Evolutionary conservation across 2,329 filamentous ascomycete genomes (phyloP), one percentile per base, ranked within the genome.

Genomic region (Chaetomiaceae sp.): DNA sequence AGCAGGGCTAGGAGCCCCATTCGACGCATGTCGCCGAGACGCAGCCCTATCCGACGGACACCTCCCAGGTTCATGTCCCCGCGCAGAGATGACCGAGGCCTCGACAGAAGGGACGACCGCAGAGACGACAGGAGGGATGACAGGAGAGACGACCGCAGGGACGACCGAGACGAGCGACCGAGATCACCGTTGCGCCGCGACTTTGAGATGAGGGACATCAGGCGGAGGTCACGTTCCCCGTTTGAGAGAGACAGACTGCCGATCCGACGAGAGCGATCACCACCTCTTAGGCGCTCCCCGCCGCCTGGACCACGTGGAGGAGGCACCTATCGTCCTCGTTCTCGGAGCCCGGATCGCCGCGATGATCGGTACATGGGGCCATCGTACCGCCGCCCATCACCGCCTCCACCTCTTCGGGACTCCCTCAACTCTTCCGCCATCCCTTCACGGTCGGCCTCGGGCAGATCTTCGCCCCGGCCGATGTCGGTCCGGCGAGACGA

Each of bases 211-310:
- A 68, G 70, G 54, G 70, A 69, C 52, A 55, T 57, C 19, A 58
- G 61, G 62, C 72, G 76, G 55, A 70, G 78, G 58, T 82, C 79
- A 20, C 72, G 79, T 42, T 81, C 78, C 30, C 78, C 78, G 1
- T 73, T 71, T 51, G 70, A 70, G 34, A 68, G 75, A 61, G 76
- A 79, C 53, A 72, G 70, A 37, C 55, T 67, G 23, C 38, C 43
- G 17, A 33, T 46, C 8, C 70, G 68, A 31, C 63, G 66, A 9
- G 63, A 66, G 30, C 60, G 69, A n/a, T 67, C 68, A 13, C 63
- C 67, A 6, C 56, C 63, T n/a, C n/a, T n/a, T 20, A 58, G 72
- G 50, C 66, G 72, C 42, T 69, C 70, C 3, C 66, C 73, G 0
- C 68, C 69, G 33, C 65, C 66, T 16, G 62, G 60, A 23, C 57